Conservation (phyloP, 2,329 filamentous ascomycete species). For the Thielaviopsis punctulata region DNA sequence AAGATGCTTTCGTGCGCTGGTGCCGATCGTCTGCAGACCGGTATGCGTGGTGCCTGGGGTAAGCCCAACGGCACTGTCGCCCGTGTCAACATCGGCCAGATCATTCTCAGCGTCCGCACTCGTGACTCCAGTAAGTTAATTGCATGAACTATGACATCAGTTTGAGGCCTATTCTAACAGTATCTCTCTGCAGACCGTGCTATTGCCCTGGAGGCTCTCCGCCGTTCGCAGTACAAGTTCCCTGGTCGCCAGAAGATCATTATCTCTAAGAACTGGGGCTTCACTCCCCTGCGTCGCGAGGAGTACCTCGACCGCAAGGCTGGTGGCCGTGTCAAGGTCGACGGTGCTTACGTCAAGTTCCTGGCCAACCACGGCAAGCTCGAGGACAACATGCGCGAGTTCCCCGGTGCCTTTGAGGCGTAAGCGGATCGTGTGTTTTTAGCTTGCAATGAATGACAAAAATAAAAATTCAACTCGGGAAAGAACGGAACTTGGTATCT, state of each 20-base stretch:
- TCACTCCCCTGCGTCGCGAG: slow-evolving; percentile 93
- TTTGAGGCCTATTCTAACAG: not conserved
- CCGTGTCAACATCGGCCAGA: slow-evolving; percentile 99
- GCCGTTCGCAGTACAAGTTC: slow-evolving; percentile 99
- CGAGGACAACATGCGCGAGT: slow-evolving; percentile 75
- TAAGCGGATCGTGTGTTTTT: slow-evolving; percentile 21
- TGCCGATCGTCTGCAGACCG: slow-evolving; percentile 99
- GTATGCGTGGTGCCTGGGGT: slow-evolving; percentile 99
- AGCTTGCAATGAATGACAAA: slow-evolving; percentile 13
- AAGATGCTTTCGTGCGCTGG: slow-evolving; percentile 99
- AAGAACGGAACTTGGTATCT: slow-evolving; percentile 4
- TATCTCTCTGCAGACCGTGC: slow-evolving; percentile 47
- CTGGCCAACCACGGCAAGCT: slow-evolving; percentile 82
- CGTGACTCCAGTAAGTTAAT: slow-evolving; percentile 74
- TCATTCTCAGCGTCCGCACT: slow-evolving; percentile 92
- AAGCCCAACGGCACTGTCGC: slow-evolving; percentile 98
- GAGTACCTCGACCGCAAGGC: slow-evolving; percentile 95
- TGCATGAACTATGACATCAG: not conserved
- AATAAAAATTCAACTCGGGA: slow-evolving; percentile 10
- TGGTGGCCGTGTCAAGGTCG: slow-evolving; percentile 82
- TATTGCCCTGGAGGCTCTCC: slow-evolving; percentile 92
- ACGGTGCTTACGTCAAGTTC: slow-evolving; percentile 99
- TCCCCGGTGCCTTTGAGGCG: slow-evolving; percentile 77
- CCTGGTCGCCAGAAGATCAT: slow-evolving; percentile 99
- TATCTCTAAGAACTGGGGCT: slow-evolving; percentile 99